Evolutionary conservation across 371 early-diverging fungal species (phyloP).

Genomic region (Rhizopus microsporus): DNA sequence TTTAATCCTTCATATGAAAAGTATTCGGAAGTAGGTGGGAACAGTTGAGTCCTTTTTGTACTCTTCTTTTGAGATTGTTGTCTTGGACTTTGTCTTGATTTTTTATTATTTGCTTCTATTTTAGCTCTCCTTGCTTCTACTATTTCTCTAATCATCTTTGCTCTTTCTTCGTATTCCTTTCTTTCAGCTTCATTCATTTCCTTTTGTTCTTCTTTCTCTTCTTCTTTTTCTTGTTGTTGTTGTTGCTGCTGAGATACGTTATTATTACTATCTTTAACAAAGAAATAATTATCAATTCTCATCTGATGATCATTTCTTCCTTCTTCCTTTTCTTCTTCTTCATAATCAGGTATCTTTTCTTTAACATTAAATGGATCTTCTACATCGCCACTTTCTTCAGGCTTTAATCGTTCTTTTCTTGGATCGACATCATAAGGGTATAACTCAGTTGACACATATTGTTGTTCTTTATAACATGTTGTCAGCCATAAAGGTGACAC

Average conservation of each 20-base stretch:
- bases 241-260: neutral
- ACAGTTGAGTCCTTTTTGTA: neutral
- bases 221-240: neutral
- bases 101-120: neutral
- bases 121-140: neutral
- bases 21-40: neutral
- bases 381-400: neutral
- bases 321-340: neutral
- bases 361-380: constrained; percentile 1
- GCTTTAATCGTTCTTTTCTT: neutral
- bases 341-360: neutral
- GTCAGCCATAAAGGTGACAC: neutral
- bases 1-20: neutral
- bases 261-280: neutral
- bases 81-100: neutral
- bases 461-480: neutral
- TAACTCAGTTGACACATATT: neutral
- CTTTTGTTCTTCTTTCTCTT: neutral
- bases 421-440: neutral
- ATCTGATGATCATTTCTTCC: neutral
- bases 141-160: neutral
- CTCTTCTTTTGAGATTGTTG: neutral
- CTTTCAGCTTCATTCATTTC: neutral
- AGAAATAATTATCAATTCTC: constrained; percentile 4
- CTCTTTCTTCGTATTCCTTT: neutral